Conservation (phyloP, 257 asterid genomes). For the Cruciata laevipes region DNA sequence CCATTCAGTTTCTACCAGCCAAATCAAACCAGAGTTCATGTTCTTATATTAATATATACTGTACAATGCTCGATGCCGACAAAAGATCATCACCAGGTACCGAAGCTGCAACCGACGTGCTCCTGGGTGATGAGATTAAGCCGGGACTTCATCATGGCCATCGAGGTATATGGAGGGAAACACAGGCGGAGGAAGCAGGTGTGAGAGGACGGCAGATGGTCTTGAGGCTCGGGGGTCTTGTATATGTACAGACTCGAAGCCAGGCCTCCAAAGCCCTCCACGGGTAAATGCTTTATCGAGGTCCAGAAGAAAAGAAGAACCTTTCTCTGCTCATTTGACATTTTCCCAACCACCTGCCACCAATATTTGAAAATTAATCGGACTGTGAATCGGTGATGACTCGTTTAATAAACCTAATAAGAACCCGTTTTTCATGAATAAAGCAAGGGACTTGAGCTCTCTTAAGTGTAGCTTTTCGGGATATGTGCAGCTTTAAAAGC, state of each 20-base stretch:
- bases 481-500: neutral
- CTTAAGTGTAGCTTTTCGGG: neutral
- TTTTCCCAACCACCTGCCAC: constrained; percentile 53
- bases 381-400: neutral
- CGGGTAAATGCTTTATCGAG: constrained; percentile 72
- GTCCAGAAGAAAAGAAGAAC: constrained; percentile 97
- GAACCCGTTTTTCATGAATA: neutral
- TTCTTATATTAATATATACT: constrained; percentile 30
- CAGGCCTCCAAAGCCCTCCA: constrained; percentile 88
- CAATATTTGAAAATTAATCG: neutral
- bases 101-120: constrained; percentile 94
- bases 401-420: no score
- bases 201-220: constrained; percentile 86
- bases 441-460: neutral
- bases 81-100: constrained; percentile 54
- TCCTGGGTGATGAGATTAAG: constrained; percentile 69
- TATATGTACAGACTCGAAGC: constrained; percentile 71
- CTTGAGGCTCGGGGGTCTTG: constrained; percentile 39
- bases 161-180: constrained; percentile 64
- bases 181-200: constrained; percentile 91
- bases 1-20: constrained; percentile 3
- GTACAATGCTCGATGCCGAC: constrained; percentile 26
- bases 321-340: constrained; percentile 76
- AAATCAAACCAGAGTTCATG: constrained; percentile 6
- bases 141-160: constrained; percentile 44